phyloP scores from a whole-genome alignment of 1,284 basidiomycete species.

The Papiliotrema nemorosa region DNA sequence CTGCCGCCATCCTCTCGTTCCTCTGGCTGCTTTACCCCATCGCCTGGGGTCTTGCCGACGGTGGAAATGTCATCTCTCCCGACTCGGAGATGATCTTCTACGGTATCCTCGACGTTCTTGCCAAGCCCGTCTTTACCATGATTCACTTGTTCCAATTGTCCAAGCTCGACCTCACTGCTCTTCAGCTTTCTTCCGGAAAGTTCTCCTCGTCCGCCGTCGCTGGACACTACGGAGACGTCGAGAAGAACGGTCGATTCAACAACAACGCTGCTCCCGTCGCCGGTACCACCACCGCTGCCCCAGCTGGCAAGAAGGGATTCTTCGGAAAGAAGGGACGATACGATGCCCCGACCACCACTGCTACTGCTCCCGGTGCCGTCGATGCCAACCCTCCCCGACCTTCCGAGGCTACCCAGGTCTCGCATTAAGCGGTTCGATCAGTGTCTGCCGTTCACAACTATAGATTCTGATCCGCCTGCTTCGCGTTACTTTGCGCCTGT shows the following conservation, averaged over 20 bases:
- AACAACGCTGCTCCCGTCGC: constrained; percentile 1
- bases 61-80: constrained; percentile 47
- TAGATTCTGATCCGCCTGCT: too few relatives aligned
- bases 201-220: constrained; percentile 21
- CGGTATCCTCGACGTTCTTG: constrained; percentile 59
- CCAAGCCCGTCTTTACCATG: constrained; percentile 54
- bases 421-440: constrained; percentile 1
- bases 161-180: constrained; percentile 33
- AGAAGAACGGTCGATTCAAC: constrained; percentile 19
- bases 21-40: constrained; percentile 57
- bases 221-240: constrained; percentile 12
- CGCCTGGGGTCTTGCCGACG: constrained; percentile 50
- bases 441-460: too few relatives aligned
- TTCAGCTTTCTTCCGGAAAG: constrained; percentile 38
- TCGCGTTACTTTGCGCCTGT: too few relatives aligned
- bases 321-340: constrained; percentile 26
- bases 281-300: not conserved
- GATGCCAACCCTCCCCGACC: constrained; percentile 1
- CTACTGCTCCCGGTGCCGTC: not conserved
- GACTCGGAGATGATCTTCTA: constrained; percentile 56
- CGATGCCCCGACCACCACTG: constrained; percentile 14
- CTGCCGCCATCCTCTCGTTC: constrained; percentile 53
- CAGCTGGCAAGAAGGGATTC: constrained; percentile 19
- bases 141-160: constrained; percentile 28
- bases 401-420: constrained; percentile 5